Evolutionary conservation across 208 protist species (phyloP), one percentile per base, ranked within the genome.

Genomic region (Angomonas ambiguus): DNA sequence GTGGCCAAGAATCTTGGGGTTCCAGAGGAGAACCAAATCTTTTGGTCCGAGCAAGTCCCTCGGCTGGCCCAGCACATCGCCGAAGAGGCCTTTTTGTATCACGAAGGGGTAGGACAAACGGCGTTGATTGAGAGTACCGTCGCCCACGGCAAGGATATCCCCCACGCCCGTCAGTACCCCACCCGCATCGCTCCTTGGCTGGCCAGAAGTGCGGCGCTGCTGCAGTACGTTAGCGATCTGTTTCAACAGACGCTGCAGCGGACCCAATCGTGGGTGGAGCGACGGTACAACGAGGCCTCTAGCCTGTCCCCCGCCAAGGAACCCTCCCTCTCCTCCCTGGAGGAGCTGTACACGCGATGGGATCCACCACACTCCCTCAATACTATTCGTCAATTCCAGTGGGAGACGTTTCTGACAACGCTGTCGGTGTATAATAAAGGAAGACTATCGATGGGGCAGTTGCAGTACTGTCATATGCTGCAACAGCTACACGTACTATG

Each of bases 381-480:
- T 24, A 30, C 49, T 5, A 11, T 56, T 11, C n/a, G 27, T 8
- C 49, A 8, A 8, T 24, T 56, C n/a, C 49, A 56, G 49, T 56
- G 49, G 49, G 11, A 25, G n/a, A 25, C 49, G 10, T 27, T 24
- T 8, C 49, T 56, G 10, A 24, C 11, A 5, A 30, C 49, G n/a
- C 49, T 56, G 11, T 16, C n/a, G n/a, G n/a, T 56, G 10, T 27
- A 56, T 24, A 24, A 24, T 24, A 56, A 25, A 8, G n/a, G 6
- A 8, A 24, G n/a, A 11, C 22, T 56, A 5, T 30, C 49, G 10
- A 25, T 30, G 49, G 49, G 27, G n/a, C 49, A 56, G n/a, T 24
- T 56, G 49, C n/a, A 8, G 49, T 27, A 30, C 49, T 56, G n/a
- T 16, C 49, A 56, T 24, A 11, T 56, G 49, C n/a, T 56, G n/a